Base-by-base conservation (phyloP, 305 asterid species). In the Fraxinus greggii region DNA sequence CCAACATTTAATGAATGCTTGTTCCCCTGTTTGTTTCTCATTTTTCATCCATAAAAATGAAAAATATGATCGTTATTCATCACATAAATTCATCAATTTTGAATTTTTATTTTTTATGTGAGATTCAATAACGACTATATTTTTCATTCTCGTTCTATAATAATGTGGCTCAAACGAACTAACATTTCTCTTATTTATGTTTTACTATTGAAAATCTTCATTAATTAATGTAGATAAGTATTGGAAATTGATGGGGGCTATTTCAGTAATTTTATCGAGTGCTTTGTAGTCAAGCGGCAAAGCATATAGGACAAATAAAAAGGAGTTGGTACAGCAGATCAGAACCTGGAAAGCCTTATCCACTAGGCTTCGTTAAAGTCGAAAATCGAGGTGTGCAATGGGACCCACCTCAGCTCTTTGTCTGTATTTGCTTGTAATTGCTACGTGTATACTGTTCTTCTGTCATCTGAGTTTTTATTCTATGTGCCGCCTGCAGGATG, bases 391-490 rank as follows among this genome's bases (percentile, higher is more conserved):
- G 40, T 76, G 10, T 29, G 31, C 13, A 65, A 78, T 85, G 87
- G 85, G 59, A 5, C 81, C 85, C 79, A 45, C 38, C 3, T 19
- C 3, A 40, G 24, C 33, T 29, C 61, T 76, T 76, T 77, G 81
- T 54, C 40, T 74, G 23, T 65, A 26, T 80, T 59, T 81, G 84
- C 79, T 81, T 74, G 61, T 74, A 76, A 48, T 77, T 6, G 23
- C 84, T 83, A 82, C 84, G 88, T 82, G 86, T 78, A 84, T 8
- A 19, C 31, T 59, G 1, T 17, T 23, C 7, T 13, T 54, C 29
- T 6, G 24, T 7, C 69, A 7, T 17, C 70, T 21, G 29, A 23
- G 31, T 23, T 59, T 59, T 51, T 51, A 51, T 51, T 23, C 63
- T n/a, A 54, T 5, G 63, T 54, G 24, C 4, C 24, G 24, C 23